Evolutionary conservation across 2,329 filamentous ascomycete genomes (phyloP), one percentile per base, ranked within the genome.

Genomic region (Tetracladium maxilliforme): DNA sequence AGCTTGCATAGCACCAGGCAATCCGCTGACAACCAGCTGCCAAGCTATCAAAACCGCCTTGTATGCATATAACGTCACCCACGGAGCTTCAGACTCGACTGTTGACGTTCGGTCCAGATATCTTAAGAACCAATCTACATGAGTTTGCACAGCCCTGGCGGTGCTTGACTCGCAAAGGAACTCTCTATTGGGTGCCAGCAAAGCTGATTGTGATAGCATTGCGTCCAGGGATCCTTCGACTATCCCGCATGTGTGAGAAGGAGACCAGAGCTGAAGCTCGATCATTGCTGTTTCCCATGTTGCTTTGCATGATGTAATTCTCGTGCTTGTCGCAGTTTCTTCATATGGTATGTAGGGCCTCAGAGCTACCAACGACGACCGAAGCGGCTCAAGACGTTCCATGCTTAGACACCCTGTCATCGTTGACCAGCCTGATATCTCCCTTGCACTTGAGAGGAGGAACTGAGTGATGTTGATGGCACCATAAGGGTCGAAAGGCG

Each of bases 211-310:
- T 7, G 33, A 39, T 15, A 54, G 26, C 11, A 50, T 37, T 1
- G 41, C 40, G 19, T 54, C 48, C 23, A 56, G 42, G 15, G 41
- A 51, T 8, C 41, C 41, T 7, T 39, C 46, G 0, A 56, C 45
- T 10, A 54, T 48, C 1, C 51, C 52, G 4, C 43, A 40, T 0
- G 50, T 55, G 27, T 56, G 52, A 3, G 47, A 41, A 3, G 48
- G 47, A 1, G 51, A 54, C 52, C 52, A 55, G 19, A 55, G 41
- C 24, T 51, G 49, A 5, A 54, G 35, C 26, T 55, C 51, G 12
- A 56, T 43, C 51, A 54, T 55, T 18, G 50, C 52, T 6, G 42
- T 52, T 21, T 52, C 39, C 52, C 52, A 56, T 6, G 48, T 51
- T 8, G 51, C 51, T 10, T 46, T 40, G 24, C 42, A 45, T 4